Conservation (phyloP, 306 rosid species). For the Citrullus colocynthis region DNA sequence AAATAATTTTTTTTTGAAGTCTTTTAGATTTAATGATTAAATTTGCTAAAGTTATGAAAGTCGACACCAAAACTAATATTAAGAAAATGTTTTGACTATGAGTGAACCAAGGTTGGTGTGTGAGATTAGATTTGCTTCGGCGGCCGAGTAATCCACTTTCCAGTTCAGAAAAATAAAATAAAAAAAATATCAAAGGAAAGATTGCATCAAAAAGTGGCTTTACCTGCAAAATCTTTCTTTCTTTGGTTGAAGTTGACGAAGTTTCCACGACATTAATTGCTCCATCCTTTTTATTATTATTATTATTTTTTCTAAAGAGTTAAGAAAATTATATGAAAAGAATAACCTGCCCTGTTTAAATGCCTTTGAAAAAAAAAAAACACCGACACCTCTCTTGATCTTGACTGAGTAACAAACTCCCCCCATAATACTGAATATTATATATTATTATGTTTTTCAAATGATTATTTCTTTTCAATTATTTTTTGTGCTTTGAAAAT, state of each 20-base stretch:
- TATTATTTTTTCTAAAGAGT: background rate
- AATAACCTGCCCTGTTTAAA: background rate
- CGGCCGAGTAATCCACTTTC: background rate
- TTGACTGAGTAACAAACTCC: background rate
- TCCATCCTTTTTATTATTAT: background rate
- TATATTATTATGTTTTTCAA: background rate
- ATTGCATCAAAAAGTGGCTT: conserved; percentile 3
- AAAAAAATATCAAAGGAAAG: background rate
- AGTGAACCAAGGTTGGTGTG: background rate
- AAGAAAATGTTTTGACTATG: background rate
- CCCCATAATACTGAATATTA: background rate
- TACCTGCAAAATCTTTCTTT: conserved; percentile 4
- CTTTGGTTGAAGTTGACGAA: conserved; percentile 6
- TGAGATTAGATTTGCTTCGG: background rate
- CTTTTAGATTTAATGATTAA: background rate
- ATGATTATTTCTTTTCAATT: background rate
- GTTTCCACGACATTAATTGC: background rate
- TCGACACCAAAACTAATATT: background rate
- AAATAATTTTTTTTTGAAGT: background rate
- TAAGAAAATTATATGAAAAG: background rate
- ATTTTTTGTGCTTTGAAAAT: background rate
- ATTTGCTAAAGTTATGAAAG: background rate
- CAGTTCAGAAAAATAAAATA: background rate
- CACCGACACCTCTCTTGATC: background rate
- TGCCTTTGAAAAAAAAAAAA: background rate